Conservation (phyloP, 2,329 filamentous ascomycete genomes). For the Cytospora chrysosperma region DNA sequence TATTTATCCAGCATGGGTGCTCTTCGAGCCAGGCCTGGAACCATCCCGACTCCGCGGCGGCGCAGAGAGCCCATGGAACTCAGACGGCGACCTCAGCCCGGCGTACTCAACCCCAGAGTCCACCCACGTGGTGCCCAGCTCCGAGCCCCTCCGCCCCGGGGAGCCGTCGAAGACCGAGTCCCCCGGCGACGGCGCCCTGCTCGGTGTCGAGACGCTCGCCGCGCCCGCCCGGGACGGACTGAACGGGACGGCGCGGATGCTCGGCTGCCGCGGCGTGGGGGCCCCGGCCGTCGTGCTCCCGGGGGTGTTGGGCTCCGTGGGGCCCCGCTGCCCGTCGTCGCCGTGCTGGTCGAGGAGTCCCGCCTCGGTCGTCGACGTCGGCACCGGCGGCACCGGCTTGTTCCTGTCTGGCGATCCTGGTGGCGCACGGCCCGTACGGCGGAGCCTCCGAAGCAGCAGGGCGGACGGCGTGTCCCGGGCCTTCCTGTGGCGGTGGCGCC, state of each 20-base stretch:
- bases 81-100: neutral
- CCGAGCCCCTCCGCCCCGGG: neutral
- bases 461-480: neutral
- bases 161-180: conserved; percentile 13
- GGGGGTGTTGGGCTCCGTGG: neutral
- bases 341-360: neutral
- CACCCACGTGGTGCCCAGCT: conserved; percentile 6
- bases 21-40: conserved; percentile 9
- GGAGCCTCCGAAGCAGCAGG: neutral
- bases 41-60: conserved; percentile 12
- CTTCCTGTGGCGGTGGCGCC: conserved; percentile 3
- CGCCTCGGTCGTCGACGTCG: conserved; percentile 4
- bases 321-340: neutral
- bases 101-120: neutral
- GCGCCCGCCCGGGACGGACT: neutral
- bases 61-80: conserved; percentile 13
- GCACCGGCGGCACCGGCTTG: conserved; percentile 6
- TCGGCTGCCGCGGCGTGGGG: neutral
- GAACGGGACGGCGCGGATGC: neutral
- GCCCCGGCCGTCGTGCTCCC: neutral
- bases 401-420: neutral
- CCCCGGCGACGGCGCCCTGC: conserved; percentile 1
- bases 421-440: neutral
- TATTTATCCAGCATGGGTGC: neutral
- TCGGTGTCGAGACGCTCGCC: neutral